phyloP scores from a whole-genome alignment of 2,329 filamentous ascomycete genomes.

The Epichloe sibirici region DNA sequence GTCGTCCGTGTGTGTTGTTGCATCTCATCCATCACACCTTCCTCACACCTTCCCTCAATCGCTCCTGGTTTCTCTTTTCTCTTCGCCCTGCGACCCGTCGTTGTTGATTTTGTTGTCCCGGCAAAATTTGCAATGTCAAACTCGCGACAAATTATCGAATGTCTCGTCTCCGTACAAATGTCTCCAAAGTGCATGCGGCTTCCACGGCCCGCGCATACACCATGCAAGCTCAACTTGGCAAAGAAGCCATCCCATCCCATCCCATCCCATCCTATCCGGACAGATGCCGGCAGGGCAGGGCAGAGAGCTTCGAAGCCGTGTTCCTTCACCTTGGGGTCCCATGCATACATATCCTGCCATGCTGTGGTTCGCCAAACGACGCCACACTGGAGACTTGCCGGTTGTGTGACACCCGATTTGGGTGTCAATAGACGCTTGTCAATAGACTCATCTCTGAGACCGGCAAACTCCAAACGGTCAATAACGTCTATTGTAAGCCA shows the following conservation, averaged over 20 bases:
- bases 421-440: slow-evolving; percentile 23
- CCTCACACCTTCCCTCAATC: no score
- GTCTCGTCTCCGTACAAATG: neutral
- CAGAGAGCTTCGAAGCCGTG: neutral
- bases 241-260: neutral
- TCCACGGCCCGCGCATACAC: neutral
- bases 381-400: slow-evolving; percentile 5
- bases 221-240: neutral
- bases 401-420: slow-evolving; percentile 16
- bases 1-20: no score
- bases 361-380: slow-evolving; percentile 16
- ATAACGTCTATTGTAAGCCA: slow-evolving; percentile 4
- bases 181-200: neutral
- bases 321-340: neutral
- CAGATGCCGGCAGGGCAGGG: neutral
- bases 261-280: neutral
- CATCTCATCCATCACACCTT: no score
- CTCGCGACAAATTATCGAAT: no score
- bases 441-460: slow-evolving; percentile 14
- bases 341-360: neutral
- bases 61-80: neutral
- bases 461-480: slow-evolving; percentile 5
- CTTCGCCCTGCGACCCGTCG: neutral
- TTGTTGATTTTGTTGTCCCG: neutral
- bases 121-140: neutral